These are phyloP conservation scores for Cladophialophora yegresii DNA, from an alignment of 2,329 filamentous ascomycete genomes.

Conservation along the genomic window DNA sequence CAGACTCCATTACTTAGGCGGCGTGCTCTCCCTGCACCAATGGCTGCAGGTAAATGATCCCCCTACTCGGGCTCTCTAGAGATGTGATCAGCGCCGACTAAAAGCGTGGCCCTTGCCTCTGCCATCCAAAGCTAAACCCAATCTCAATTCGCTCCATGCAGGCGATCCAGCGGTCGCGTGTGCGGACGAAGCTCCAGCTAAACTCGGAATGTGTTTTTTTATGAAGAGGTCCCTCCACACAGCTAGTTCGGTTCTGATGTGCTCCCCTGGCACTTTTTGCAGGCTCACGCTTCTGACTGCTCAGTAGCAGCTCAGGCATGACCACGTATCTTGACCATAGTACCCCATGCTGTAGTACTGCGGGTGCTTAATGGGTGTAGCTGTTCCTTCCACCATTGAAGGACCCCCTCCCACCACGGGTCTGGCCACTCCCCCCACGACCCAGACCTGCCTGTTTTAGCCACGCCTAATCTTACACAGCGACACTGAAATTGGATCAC, in stretches of 20 bases:
- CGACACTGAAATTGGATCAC: not conserved
- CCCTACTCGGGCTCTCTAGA: not conserved
- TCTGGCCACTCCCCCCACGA: slow-evolving; percentile 10
- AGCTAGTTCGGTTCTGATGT: not conserved
- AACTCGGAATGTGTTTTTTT: not conserved
- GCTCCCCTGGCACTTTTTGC: not conserved
- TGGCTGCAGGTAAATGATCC: not conserved
- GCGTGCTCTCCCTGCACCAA: slow-evolving; percentile 8
- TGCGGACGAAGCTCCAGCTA: not conserved
- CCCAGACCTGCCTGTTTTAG: slow-evolving; percentile 17
- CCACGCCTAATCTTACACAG: slow-evolving; percentile 18
- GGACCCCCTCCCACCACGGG: slow-evolving; percentile 2
- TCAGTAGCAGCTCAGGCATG: not conserved
- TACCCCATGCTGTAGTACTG: not conserved
- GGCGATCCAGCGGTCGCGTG: slow-evolving; percentile 2
- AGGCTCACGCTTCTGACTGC: not conserved
- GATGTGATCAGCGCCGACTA: slow-evolving; percentile 13
- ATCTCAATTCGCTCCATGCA: slow-evolving; percentile 14
- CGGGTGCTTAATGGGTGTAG: not conserved
- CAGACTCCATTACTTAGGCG: slow-evolving; percentile 12
- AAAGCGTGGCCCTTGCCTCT: slow-evolving; percentile 7
- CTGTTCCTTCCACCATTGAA: slow-evolving; percentile 3
- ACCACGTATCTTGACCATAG: too few relatives aligned
- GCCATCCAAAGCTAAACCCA: slow-evolving; percentile 12
- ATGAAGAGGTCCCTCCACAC: not conserved